Evolutionary conservation across 805 yeast species (phyloP).

Genomic region (Lipomyces japonicus): DNA sequence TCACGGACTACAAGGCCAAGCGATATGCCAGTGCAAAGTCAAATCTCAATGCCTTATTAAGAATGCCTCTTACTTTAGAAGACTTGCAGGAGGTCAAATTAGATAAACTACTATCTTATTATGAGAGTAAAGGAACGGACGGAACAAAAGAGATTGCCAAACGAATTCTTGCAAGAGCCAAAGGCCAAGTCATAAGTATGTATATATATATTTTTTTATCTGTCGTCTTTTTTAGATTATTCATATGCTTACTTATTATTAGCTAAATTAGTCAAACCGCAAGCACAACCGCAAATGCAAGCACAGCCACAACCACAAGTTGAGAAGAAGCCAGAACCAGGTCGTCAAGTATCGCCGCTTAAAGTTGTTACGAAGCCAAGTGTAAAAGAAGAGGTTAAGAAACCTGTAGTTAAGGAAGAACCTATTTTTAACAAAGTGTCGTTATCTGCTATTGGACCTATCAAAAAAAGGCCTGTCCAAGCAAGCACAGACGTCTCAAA

Average conservation of each 20-base stretch:
- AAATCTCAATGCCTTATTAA: conserved; percentile 13
- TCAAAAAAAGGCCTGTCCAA: background rate
- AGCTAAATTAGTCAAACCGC: background rate
- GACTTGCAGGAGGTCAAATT: conserved; percentile 21
- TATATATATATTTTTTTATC: too few species aligned
- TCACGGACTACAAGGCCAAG: conserved; percentile 26
- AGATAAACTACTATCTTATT: conserved; percentile 25
- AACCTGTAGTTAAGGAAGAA: background rate
- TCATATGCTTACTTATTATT: background rate
- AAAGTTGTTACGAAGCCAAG: too few species aligned
- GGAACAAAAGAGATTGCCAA: conserved; percentile 16
- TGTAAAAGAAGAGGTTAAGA: background rate
- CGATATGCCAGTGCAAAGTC: conserved; percentile 15
- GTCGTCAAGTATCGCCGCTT: background rate
- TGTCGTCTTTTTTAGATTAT: background rate
- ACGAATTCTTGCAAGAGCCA: conserved; percentile 15
- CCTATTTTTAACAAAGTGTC: background rate
- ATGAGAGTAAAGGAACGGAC: conserved; percentile 20
- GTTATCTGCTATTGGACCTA: background rate
- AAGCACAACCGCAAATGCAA: too few species aligned
- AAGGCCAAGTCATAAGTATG: background rate
- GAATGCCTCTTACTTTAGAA: conserved; percentile 23
- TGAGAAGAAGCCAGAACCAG: background rate
- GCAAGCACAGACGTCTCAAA: background rate
- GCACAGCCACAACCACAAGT: too few species aligned